Conservation (phyloP, 148 eudicot genomes). For the Dysphania ambrosioides region DNA sequence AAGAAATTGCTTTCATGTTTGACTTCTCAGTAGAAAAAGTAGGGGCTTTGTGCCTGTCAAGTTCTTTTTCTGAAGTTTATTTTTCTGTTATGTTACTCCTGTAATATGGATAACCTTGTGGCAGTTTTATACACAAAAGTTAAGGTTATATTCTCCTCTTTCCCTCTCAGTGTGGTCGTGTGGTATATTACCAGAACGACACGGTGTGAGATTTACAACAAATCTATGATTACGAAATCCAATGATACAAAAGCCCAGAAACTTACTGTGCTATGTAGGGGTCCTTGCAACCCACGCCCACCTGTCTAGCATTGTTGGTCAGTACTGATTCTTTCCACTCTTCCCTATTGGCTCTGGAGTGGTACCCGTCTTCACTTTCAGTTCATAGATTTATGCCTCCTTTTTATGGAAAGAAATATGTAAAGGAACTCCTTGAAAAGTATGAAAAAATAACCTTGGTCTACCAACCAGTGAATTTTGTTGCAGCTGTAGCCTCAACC, state of each 20-base stretch:
- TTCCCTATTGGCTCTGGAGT: too few species aligned
- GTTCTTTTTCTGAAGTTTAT: too few species aligned
- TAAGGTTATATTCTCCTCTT: background rate
- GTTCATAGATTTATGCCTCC: too few species aligned
- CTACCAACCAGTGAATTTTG: too few species aligned
- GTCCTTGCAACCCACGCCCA: background rate
- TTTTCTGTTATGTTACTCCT: background rate
- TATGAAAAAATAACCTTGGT: too few species aligned
- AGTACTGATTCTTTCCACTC: too few species aligned
- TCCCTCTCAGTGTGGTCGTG: background rate
- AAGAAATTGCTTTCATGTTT: conserved; percentile 43
- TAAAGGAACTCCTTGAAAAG: too few species aligned
- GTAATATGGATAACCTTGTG: background rate
- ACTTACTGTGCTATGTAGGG: background rate
- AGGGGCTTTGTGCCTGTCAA: too few species aligned
- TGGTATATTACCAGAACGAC: background rate
- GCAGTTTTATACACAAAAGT: background rate
- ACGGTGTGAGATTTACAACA: background rate
- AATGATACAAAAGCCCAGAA: background rate
- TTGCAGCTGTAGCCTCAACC: too few species aligned
- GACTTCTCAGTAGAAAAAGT: conserved; percentile 32
- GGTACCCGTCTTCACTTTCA: too few species aligned
- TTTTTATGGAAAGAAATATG: too few species aligned
- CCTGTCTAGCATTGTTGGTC: background rate
- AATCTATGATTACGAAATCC: background rate